Evolutionary conservation across 331 rosid species (phyloP), one percentile per base, ranked within the genome.

Genomic region (Cydonia oblonga): DNA sequence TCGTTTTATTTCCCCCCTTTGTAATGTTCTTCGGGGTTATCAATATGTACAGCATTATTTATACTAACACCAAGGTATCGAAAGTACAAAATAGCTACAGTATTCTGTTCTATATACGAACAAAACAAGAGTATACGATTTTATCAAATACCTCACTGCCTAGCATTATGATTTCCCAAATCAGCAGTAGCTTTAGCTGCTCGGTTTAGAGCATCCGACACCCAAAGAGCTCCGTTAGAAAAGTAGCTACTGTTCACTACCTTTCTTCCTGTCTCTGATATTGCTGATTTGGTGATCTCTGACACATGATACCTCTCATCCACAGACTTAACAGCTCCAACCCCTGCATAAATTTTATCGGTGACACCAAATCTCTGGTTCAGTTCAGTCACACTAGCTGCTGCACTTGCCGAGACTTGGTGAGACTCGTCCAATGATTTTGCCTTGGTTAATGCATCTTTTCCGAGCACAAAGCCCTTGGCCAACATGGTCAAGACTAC

Each of bases 401-500:
- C 76, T 71, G 97, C 92, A 3, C 82, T 73, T 2, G 90, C 90
- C 19, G 93, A 89, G 61, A 89, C 96, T 26, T 77, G 84, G 71
- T 95, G 83, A 60, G 97, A 87, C 72, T 87, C 91, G 0, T 93
- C 98, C 4, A 81, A 84, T 23, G 87, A 79, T 78, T 85, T 93
- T 58, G 98, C 97, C 82, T 80, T 79, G 29, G 86, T 70, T 68
- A 93, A 78, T 29, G 97, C 86, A 16, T 89, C 98, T 81, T 86
- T 95, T 58, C 96, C 89, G 20, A 89, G 84, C 70, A 88, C 85
- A 83, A 75, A 89, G 58, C 97, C 98, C 85, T 72, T 88, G 78
- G 93, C 87, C 26, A 91, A 66, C 98, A 95, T 95, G 78, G 89
- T 88, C 76, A 73, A 88, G 40, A 91, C 96, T 0, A 91, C 96